These are phyloP conservation scores for Naganishia vishniacii DNA, from an alignment of 768 basidiomycete species.

Conservation along the genomic window DNA sequence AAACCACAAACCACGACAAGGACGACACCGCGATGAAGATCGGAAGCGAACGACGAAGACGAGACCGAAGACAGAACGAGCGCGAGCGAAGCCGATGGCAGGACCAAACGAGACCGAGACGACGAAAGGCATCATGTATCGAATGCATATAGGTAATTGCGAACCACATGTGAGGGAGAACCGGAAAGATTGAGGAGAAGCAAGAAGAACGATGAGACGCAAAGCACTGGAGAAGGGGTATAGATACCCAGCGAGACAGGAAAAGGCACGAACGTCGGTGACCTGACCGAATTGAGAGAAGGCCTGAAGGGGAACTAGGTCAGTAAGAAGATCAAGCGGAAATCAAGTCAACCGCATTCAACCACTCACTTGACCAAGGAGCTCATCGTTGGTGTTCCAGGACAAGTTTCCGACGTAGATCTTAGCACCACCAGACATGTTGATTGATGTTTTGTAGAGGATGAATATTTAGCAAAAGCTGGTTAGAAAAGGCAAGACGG, in stretches of 20 bases:
- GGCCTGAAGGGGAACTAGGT: conserved; percentile 55
- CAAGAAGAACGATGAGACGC: conserved; percentile 21
- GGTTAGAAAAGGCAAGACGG: neutral
- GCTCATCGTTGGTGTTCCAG: conserved; percentile 73
- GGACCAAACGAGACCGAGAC: conserved; percentile 23
- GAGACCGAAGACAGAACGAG: conserved; percentile 22
- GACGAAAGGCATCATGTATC: conserved; percentile 14
- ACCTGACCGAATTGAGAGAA: conserved; percentile 77
- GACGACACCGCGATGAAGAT: too few relatives aligned
- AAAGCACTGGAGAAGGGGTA: conserved; percentile 3
- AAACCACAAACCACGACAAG: conserved; percentile 23
- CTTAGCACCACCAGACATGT: conserved; percentile 38
- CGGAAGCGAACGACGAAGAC: neutral
- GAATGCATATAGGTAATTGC: conserved; percentile 22
- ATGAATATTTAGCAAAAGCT: conserved; percentile 10
- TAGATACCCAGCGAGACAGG: conserved; percentile 9
- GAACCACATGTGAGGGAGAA: conserved; percentile 12
- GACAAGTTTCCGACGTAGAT: conserved; percentile 50
- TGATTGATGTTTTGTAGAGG: conserved; percentile 27
- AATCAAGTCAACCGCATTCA: conserved; percentile 23
- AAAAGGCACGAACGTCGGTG: conserved; percentile 73
- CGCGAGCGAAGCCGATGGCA: conserved; percentile 22
- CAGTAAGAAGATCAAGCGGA: conserved; percentile 33
- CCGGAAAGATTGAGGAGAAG: conserved; percentile 5
- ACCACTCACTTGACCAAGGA: conserved; percentile 55